Percentiles rank a stretch among this genome's conserved stretches.
These are phyloP conservation scores for Macrophomina phaseolina DNA, from an alignment of 2,329 filamentous ascomycete species.

Conservation along the genomic window DNA sequence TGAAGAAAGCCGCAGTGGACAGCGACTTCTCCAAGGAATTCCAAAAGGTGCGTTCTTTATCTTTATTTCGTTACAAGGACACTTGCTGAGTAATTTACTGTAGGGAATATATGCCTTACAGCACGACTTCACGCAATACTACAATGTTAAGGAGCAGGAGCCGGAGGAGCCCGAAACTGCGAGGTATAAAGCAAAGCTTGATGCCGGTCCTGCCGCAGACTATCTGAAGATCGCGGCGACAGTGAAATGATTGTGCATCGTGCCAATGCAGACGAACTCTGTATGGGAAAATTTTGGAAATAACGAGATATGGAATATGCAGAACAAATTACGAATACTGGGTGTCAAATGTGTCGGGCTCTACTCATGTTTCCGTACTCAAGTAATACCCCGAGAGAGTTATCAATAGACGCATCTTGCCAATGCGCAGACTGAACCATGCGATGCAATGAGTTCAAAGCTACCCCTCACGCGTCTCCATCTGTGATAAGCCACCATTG, in stretches of 20 bases:
- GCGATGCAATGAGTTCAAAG: too few relatives aligned
- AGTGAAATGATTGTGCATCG: neutral
- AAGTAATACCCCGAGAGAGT: too few relatives aligned
- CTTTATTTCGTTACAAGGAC: slow-evolving; percentile 17
- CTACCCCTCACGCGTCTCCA: too few relatives aligned
- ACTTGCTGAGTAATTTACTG: neutral
- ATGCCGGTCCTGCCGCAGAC: neutral
- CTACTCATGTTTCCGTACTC: too few relatives aligned
- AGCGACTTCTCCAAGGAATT: slow-evolving; percentile 35
- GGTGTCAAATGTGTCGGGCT: too few relatives aligned
- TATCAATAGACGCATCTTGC: too few relatives aligned
- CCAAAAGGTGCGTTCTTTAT: slow-evolving; percentile 31
- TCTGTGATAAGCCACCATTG: too few relatives aligned
- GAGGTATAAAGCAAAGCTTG: neutral
- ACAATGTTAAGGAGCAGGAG: neutral
- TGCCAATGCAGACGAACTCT: too few relatives aligned
- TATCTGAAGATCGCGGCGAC: neutral
- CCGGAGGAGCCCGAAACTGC: neutral
- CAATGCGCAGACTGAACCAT: too few relatives aligned
- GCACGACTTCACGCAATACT: slow-evolving; percentile 10
- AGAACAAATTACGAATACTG: too few relatives aligned
- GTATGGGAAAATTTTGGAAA: too few relatives aligned
- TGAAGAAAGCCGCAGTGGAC: slow-evolving; percentile 41
- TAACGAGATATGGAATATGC: too few relatives aligned
- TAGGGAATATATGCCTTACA: neutral